Percentiles rank a stretch among this genome's conserved stretches.
These are phyloP conservation scores for Wickerhamiella sorbophila DNA, from an alignment of 805 yeast species.

Conservation along the genomic window DNA sequence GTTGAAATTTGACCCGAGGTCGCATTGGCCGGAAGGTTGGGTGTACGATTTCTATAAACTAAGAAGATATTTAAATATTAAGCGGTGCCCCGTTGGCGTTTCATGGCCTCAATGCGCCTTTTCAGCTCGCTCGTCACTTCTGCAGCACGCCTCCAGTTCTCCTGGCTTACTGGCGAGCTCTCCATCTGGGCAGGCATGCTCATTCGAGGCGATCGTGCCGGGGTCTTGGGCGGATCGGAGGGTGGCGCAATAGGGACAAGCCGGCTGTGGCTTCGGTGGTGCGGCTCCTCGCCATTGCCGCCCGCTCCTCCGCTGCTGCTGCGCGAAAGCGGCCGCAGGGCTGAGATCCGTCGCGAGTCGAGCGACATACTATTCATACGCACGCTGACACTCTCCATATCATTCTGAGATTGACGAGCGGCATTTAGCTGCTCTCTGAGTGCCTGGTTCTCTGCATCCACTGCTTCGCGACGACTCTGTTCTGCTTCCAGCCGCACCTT, in stretches of 20 bases:
- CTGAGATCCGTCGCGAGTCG: neutral
- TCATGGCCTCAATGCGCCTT: constrained; percentile 82
- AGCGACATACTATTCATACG: neutral
- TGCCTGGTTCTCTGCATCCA: neutral
- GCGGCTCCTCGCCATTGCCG: neutral
- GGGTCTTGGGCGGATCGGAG: neutral
- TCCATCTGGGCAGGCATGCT: neutral
- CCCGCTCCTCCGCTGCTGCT: neutral
- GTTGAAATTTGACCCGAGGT: no score
- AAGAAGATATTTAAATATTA: neutral
- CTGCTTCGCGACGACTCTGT: neutral
- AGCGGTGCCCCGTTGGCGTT: constrained; percentile 22
- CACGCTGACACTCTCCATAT: neutral
- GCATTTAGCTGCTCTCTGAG: neutral
- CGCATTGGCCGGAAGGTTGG: no score
- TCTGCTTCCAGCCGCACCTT: neutral
- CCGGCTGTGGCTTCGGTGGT: neutral
- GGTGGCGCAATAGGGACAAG: neutral
- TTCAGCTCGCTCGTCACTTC: constrained; percentile 76
- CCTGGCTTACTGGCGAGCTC: constrained; percentile 14
- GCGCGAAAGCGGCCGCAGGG: neutral
- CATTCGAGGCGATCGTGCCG: neutral
- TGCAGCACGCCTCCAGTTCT: constrained; percentile 78
- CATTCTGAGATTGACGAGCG: neutral
- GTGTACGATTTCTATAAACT: no score